Base-by-base conservation (phyloP, 768 basidiomycete species). In the Tylopilus felleus region DNA sequence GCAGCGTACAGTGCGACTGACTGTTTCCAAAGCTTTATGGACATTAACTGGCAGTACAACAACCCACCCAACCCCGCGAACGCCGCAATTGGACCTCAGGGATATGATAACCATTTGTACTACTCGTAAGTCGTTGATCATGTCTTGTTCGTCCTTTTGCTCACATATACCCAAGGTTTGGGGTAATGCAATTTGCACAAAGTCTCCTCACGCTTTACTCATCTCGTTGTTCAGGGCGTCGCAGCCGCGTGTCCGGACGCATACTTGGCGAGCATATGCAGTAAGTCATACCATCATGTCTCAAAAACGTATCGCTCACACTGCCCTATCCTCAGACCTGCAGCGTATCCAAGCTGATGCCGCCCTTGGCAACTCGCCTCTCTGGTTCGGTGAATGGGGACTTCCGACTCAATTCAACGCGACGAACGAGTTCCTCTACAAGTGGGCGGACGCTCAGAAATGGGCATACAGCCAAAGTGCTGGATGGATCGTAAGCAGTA, bases 381-480 rank as follows among this genome's bases (percentile, higher is more conserved):
- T 83, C 33, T 77, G 75, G 76, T 81, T 81, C 52, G 82, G 76
- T 47, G 83, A 84, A 68, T 84, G 82, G 82, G 75, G 78, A 17
- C 75, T 89, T 21, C 65, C 85, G 12, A 88, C 86, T 1, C 75
- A 86, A 55, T 88, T 88, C 67, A 38, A 60, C n/a, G 83, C 86
- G 5, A 79, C 82, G 3, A 77, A 87, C 49, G 77, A 64, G 0
- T 88, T 89, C 73, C 66, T 88, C 40, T 56, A 47, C 53, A 69
- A 85, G 62, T 88, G 87, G 87, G 87, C 85, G 12, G 88, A 89
- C 59, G 85, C 87, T 23, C 87, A 89, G 67, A 89, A 89, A 65
- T 68, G 81, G 36, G 74, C 79, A 1, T 88, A 88, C 49, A 75
- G 77, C 50, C 69, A 84, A 55, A 75, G 77, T 31, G 76, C 77